Evolutionary conservation across 2,329 filamentous ascomycete species (phyloP).

Genomic region (Monilinia vaccinii-corymbosi): DNA sequence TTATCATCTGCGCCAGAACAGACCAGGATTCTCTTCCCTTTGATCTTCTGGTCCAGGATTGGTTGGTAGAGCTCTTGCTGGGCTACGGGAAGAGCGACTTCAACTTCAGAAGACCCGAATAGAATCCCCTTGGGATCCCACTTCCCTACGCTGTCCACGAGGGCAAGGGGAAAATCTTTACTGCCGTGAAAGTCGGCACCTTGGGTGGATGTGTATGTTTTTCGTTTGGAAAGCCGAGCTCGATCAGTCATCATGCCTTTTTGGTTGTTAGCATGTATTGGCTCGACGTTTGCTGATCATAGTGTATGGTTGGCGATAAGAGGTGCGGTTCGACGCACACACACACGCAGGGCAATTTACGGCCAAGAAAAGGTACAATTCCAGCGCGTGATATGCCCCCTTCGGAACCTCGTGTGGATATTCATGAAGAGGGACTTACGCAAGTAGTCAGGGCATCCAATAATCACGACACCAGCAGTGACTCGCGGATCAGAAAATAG

Average conservation of each 20-base stretch:
- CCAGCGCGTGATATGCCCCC: too few species aligned
- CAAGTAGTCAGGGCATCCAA: constrained; percentile 85
- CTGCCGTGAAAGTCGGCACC: constrained; percentile 65
- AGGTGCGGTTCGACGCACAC: background rate
- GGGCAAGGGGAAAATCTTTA: constrained; percentile 61
- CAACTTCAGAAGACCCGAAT: constrained; percentile 42
- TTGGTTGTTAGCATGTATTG: constrained; percentile 5
- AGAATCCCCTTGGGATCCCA: constrained; percentile 71
- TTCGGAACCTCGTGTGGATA: too few species aligned
- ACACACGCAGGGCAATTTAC: background rate
- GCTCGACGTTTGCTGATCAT: too few species aligned
- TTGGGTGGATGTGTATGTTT: constrained; percentile 47
- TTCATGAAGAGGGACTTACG: constrained; percentile 35
- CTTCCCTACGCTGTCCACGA: constrained; percentile 53
- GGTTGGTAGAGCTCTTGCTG: constrained; percentile 37
- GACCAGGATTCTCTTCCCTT: constrained; percentile 55
- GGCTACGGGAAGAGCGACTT: constrained; percentile 22
- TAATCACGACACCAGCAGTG: constrained; percentile 67
- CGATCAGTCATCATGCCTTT: constrained; percentile 64
- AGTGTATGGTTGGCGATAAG: background rate
- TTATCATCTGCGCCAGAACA: constrained; percentile 60
- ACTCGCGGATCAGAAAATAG: constrained; percentile 72
- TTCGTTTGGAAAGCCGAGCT: constrained; percentile 58
- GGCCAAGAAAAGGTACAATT: background rate
- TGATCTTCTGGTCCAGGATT: constrained; percentile 41